phyloP scores from a whole-genome alignment of 305 asterid species.

The Ilex paraguariensis region DNA sequence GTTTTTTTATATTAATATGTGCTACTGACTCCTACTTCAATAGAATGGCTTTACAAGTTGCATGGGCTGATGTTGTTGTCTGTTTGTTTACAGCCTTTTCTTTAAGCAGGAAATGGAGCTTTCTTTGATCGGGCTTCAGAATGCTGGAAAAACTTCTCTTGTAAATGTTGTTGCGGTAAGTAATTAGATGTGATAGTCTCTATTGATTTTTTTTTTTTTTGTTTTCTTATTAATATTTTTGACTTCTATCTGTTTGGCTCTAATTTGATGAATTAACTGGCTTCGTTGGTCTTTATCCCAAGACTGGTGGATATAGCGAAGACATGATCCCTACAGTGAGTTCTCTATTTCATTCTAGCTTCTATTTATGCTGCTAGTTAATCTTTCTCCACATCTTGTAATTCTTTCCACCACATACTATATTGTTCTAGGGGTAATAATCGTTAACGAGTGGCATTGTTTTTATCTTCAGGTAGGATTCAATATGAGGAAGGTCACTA shows the following conservation, averaged over 20 bases:
- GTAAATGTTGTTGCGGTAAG: constrained; percentile 19
- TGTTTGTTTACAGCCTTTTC: constrained; percentile 9
- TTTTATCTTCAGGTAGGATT: constrained; percentile 14
- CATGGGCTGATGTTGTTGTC: no score
- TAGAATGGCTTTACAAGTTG: no score
- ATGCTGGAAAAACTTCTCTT: constrained; percentile 23
- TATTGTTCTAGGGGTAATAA: no score
- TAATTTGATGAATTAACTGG: background rate
- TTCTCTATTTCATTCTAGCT: background rate
- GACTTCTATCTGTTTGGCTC: background rate
- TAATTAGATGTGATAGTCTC: background rate
- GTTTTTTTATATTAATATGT: background rate
- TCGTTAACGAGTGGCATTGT: background rate
- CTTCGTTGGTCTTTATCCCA: background rate
- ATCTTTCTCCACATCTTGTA: background rate
- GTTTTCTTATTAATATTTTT: background rate
- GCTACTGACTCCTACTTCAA: no score
- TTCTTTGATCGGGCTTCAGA: constrained; percentile 23
- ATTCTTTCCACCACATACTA: background rate
- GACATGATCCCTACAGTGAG: constrained; percentile 7
- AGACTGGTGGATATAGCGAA: constrained; percentile 5
- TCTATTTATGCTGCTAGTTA: no score
- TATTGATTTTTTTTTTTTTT: background rate
- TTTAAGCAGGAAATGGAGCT: constrained; percentile 26
- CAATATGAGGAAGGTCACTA: constrained; percentile 20